A percentile compares a stretch with the other conserved stretches of the same genome.
Conservation (phyloP, 177 flowering plant genomes). For the Vitis hybrid region DNA sequence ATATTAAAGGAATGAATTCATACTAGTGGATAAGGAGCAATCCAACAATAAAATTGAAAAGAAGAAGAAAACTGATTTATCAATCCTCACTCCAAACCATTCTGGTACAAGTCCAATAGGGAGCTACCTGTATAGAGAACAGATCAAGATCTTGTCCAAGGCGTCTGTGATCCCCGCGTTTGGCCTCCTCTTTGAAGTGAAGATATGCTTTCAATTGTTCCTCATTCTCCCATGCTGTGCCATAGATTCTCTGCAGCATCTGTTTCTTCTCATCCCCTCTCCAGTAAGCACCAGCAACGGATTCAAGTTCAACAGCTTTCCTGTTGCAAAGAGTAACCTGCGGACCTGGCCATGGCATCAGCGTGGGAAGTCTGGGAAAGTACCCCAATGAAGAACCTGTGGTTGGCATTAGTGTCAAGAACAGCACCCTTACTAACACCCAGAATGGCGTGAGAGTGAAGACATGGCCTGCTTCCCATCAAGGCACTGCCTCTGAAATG, state of each 20-base stretch:
- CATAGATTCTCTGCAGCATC: conserved; percentile 97
- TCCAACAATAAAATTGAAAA: not conserved
- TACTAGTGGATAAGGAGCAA: not conserved
- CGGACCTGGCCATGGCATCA: too few species aligned
- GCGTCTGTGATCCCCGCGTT: conserved; percentile 90
- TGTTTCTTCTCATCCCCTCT: conserved; percentile 85
- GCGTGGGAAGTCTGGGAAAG: too few species aligned
- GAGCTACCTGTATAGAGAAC: conserved; percentile 81
- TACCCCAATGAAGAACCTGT: too few species aligned
- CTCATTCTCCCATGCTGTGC: conserved; percentile 96
- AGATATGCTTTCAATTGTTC: conserved; percentile 87
- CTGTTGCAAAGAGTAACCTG: conserved; percentile 24
- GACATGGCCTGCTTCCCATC: too few species aligned
- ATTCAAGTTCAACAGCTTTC: conserved; percentile 91
- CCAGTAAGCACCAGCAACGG: conserved; percentile 99
- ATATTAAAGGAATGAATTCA: not conserved
- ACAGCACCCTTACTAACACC: too few species aligned
- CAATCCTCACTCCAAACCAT: not conserved
- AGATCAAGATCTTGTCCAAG: conserved; percentile 93
- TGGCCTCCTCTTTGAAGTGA: conserved; percentile 90
- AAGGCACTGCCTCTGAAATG: too few species aligned
- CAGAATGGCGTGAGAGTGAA: too few species aligned
- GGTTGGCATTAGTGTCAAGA: too few species aligned
- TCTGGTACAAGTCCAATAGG: not conserved
- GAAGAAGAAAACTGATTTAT: not conserved